Base-by-base conservation (phyloP, 2,329 filamentous ascomycete species). In the Neofusicoccum parvum region DNA sequence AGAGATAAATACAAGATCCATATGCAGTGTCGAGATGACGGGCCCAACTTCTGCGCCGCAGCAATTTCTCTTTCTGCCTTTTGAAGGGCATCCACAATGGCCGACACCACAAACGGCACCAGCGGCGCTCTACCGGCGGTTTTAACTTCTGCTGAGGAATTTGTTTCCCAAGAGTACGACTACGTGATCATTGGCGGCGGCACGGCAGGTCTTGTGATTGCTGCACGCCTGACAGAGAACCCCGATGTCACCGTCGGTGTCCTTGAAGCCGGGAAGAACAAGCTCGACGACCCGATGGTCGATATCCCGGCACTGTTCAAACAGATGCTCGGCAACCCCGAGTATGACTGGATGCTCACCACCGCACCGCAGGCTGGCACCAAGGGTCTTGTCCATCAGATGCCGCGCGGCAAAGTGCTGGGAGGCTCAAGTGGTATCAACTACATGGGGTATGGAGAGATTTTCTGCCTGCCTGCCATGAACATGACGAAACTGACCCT, bases 341-440 rank as follows among this genome's bases (percentile, higher is more conserved):
- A 77, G 9, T 78, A 75, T 62, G 77, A 79, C 66, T 78, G 75
- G 76, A 66, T 71, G 15, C 74, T 73, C 39, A 65, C 72, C 49
- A 76, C 73, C 17, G 69, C 66, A 10, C 69, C 72, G 6, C 77
- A 79, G 67, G 34, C n/a, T 6, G 27, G 32, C 27, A 49, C 17
- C 6, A 9, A 27, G 14, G 46, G 46, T 5, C 17, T 49, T 3
- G 46, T 32, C 36, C 54, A 59, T 36, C 41, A 59, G 9, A 27
- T 59, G 6, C 68, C 67, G 10, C 69, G 72, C 37, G 75, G 74
- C 6, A 74, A 73, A 37, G 68, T 73, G 5, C 70, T 76, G 1
- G 74, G 75, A 36, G 88, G 76, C 27, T 74, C 68, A 9, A 74
- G 69, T 37, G 77, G 75, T 17, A 51, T 63, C 23, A 80, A 79